Conservation (phyloP, 306 rosid species). For the Rubus idaeus region DNA sequence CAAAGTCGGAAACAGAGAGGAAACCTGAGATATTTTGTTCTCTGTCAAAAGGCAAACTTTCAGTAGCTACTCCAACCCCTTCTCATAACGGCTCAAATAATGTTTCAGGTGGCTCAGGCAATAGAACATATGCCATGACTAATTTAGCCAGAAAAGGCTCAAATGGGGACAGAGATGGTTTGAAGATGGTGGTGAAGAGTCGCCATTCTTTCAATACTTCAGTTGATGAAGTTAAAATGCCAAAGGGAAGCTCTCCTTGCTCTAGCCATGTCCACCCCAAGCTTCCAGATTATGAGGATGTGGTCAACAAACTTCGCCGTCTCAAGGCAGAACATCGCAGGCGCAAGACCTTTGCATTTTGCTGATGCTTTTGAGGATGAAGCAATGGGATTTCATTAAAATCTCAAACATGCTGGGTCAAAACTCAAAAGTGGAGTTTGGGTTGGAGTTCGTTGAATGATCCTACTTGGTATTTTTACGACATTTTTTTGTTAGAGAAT, state of each 20-base stretch:
- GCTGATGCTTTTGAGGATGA: not conserved
- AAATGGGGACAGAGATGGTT: not conserved
- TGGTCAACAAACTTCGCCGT: not conserved
- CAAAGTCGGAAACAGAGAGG: not conserved
- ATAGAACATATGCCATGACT: constrained; percentile 5
- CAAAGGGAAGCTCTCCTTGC: not conserved
- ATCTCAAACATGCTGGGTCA: not conserved
- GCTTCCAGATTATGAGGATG: constrained; percentile 28
- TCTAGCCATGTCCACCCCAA: constrained; percentile 33
- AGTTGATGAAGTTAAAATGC: not conserved
- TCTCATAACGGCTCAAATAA: not conserved
- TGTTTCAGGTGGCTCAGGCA: not conserved
- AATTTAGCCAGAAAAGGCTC: not conserved
- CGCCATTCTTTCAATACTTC: not conserved
- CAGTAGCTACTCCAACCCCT: not conserved
- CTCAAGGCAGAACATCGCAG: constrained; percentile 8
- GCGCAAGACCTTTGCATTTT: not conserved
- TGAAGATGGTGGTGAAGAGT: not conserved
- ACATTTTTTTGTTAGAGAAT: too few species aligned
- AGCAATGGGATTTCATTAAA: not conserved
- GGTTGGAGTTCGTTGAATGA: not conserved
- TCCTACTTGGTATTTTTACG: not conserved
- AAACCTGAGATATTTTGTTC: not conserved
- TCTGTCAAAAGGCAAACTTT: not conserved
- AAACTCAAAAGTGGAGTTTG: not conserved